phyloP scores from a whole-genome alignment of 371 early-diverging fungal species.

The Syncephalis plumigaleata region DNA sequence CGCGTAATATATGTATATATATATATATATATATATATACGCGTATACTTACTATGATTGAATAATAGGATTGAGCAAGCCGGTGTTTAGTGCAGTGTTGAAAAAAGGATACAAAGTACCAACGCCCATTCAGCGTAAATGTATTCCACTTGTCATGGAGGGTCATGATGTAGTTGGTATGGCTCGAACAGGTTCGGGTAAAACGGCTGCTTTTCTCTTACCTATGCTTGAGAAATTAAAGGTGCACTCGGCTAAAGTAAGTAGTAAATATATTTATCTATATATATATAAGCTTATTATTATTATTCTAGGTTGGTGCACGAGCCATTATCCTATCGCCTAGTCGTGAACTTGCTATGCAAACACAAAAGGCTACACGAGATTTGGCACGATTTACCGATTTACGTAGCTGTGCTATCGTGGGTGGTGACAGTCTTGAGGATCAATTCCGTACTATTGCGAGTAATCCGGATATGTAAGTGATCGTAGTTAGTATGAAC shows the following conservation, averaged over 20 bases:
- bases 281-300: not conserved
- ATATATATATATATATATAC: not conserved
- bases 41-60: not conserved
- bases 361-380: conserved; percentile 84
- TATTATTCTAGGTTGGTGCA: conserved; percentile 37
- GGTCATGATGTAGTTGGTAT: conserved; percentile 93
- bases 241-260: conserved; percentile 63
- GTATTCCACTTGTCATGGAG: conserved; percentile 81
- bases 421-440: conserved; percentile 92
- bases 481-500: not conserved
- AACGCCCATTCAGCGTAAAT: conserved; percentile 97
- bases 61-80: conserved; percentile 40
- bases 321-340: conserved; percentile 81
- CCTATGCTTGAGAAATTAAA: conserved; percentile 86
- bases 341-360: conserved; percentile 91
- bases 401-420: conserved; percentile 70
- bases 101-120: conserved; percentile 92
- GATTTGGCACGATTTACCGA: conserved; percentile 84
- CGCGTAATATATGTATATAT: not conserved
- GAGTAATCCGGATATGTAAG: conserved; percentile 81
- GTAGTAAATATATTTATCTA: not conserved
- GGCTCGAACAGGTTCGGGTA: conserved; percentile 98
- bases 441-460: conserved; percentile 86
- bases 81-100: conserved; percentile 68
- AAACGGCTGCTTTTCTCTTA: conserved; percentile 94